Evolutionary conservation across 2,329 filamentous ascomycete species (phyloP), one percentile per base, ranked within the genome.

Genomic region (Penicillium sp.): DNA sequence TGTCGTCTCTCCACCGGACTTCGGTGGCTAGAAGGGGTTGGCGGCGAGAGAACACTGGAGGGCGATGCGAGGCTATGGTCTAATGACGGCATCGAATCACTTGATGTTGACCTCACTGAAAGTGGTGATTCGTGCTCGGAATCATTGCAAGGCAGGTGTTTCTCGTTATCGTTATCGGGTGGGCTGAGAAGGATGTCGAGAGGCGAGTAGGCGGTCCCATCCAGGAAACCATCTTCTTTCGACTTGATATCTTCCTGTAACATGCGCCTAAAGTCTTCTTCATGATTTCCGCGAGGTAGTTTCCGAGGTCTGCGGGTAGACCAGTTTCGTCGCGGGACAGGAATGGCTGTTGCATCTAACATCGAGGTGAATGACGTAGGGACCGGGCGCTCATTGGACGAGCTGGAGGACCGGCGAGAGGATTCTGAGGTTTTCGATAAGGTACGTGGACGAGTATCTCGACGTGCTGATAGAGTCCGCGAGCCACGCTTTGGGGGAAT

Each of bases 271-370:
- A 85, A 85, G 52, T 78, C 74, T 52, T 77, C 74, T 29, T 74
- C 74, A 71, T 76, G 66, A 69, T 79, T 69, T 62, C 75, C 69
- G 69, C 77, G 67, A 41, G 75, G 70, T 53, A 77, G 56, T 66
- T 73, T 71, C 60, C 76, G 69, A 63, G 77, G 66, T 56, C 73
- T 67, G 56, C 72, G 73, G 60, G 73, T 72, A 10, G 74, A 73
- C 60, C 73, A 71, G 4, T 73, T 75, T 46, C 73, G 72, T 43
- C 73, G 72, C 58, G 81, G 81, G 21, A 80, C 78, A 3, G 84
- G 84, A 49, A 87, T 87, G 2, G 82, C 74, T 2, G 85, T 87
- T 46, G 84, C 80, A 55, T 84, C 82, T 35, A 87, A 73, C 55
- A 87, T 73, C 10, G 82, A 83, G 27, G 82, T 83, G 50, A 86